Base-by-base conservation (phyloP, 2,329 filamentous ascomycete genomes). In the Botrytis sinoallii region DNA sequence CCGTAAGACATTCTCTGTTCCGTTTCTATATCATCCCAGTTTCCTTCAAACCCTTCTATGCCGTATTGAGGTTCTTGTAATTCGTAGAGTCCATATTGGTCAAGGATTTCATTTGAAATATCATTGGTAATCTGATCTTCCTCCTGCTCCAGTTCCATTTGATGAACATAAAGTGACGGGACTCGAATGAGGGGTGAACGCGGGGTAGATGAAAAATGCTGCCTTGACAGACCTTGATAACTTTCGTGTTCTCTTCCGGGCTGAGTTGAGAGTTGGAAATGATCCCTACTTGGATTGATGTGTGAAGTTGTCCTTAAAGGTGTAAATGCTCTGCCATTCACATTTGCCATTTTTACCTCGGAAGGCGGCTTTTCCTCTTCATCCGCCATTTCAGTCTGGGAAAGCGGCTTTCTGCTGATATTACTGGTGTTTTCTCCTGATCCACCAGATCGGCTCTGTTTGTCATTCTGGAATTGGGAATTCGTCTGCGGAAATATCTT, bases 101-200 rank as follows among this genome's bases (percentile, higher is more conserved):
- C 66, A 32, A 42, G 10, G 1, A 3, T 42, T 42, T 32, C 38
- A 25, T 57, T 32, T 12, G 16, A 42, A 22, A 32, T 18, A 57
- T 18, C 18, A n/a, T 57, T 44, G n/a, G 48, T 16, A 12, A 38
- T 57, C 16, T 67, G 61, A 44, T 35, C 25, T 65, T 68, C 32
- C 32, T 46, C 60, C 44, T 59, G 70, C 14, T 65, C 61, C 46
- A 57, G 16, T 57, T 71, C 69, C 25, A 71, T 4, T 48, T 71
- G 61, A 52, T 48, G 38, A 55, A 48, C 64, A 35, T 73, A 71
- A 4, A 72, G 55, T 10, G 70, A 72, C 25, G 48, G 63, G 40
- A 48, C 38, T 40, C 52, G 64, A 38, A 72, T 48, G 3, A 60
- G 48, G 10, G 70, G 63, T 14, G 70, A 72, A 16, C 63, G 70